Conservation (phyloP, 208 protist species). For the Wallacemonas collosoma region DNA sequence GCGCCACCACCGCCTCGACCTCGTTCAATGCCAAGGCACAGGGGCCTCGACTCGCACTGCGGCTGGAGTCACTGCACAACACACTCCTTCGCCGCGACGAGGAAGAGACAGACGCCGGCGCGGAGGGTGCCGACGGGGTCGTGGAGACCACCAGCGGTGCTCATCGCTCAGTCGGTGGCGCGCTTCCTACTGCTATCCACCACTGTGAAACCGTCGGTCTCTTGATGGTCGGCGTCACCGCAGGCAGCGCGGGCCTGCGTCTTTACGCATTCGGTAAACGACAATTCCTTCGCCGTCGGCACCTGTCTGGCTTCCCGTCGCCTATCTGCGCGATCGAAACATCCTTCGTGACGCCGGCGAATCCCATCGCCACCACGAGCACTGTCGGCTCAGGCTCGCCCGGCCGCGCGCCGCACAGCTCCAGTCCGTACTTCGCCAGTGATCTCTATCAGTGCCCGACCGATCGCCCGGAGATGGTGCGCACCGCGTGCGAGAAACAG, state of each 20-base stretch:
- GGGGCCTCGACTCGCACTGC: constrained; percentile 20
- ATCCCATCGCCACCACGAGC: constrained; percentile 18
- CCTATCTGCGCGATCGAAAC: constrained; percentile 82
- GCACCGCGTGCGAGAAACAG: constrained; percentile 45
- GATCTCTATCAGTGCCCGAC: constrained; percentile 69
- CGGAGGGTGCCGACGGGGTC: neutral
- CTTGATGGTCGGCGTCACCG: constrained; percentile 74
- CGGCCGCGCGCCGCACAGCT: constrained; percentile 10
- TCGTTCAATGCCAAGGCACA: too few relatives aligned
- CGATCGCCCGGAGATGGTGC: constrained; percentile 25
- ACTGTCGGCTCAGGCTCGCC: neutral
- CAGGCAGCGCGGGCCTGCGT: constrained; percentile 54
- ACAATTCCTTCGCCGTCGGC: constrained; percentile 67
- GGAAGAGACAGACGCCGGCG: neutral
- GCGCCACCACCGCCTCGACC: neutral
- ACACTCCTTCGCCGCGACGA: constrained; percentile 45
- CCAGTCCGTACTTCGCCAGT: constrained; percentile 14
- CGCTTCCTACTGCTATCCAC: constrained; percentile 69
- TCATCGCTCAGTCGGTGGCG: neutral
- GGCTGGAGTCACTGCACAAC: constrained; percentile 67
- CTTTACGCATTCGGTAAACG: constrained; percentile 74
- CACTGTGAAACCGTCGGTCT: constrained; percentile 76
- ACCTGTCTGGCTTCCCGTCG: constrained; percentile 58
- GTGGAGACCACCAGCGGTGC: neutral
- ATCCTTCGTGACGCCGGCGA: constrained; percentile 62